Evolutionary conservation across 495 filamentous ascomycete species (phyloP).

Genomic region (Neurospora tetraspora): DNA sequence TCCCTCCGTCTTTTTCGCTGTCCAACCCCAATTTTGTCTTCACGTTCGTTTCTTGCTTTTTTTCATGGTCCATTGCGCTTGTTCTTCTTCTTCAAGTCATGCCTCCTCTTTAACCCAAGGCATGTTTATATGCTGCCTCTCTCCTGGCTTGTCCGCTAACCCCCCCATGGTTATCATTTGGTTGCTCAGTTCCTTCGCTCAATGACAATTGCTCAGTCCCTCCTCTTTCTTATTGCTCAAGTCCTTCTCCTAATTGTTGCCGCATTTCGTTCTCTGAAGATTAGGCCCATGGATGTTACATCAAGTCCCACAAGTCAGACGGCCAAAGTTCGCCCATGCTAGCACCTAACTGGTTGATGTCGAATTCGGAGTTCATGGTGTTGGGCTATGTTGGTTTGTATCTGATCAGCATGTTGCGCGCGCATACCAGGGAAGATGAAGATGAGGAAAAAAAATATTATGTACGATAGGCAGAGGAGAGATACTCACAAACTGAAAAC

Average conservation of each 20-base stretch:
- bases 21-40: background rate
- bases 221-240: constrained; percentile 16
- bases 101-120: constrained; percentile 7
- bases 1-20: background rate
- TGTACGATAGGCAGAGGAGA: background rate
- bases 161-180: background rate
- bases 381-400: background rate
- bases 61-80: constrained; percentile 1
- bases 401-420: background rate
- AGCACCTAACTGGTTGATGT: background rate
- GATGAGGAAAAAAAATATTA: background rate
- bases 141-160: background rate
- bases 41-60: background rate
- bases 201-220: background rate
- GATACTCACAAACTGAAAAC: background rate
- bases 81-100: constrained; percentile 10
- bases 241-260: constrained; percentile 48
- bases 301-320: background rate
- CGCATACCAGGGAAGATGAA: background rate
- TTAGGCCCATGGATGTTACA: background rate
- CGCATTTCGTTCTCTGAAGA: constrained; percentile 80
- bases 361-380: background rate
- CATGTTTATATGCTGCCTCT: background rate
- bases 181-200: background rate
- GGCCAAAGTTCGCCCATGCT: background rate